Evolutionary conservation across 2,329 filamentous ascomycete genomes (phyloP).

Genomic region (Calonectria multiphialidica): DNA sequence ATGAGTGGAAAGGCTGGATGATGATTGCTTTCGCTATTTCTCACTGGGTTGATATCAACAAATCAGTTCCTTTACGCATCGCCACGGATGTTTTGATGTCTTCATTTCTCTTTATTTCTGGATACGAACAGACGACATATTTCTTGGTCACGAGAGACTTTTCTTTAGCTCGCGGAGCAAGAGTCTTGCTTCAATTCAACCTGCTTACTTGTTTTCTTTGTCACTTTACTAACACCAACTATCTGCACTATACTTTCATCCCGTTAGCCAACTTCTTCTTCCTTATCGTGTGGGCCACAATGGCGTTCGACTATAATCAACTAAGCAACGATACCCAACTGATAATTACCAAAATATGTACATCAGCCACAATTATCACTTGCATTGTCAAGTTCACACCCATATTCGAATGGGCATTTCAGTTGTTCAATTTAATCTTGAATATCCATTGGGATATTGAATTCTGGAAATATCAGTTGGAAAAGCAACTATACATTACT

Average conservation of each 20-base stretch:
- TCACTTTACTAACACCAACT: slow-evolving; percentile 68
- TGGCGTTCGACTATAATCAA: slow-evolving; percentile 53
- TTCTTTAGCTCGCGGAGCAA: slow-evolving; percentile 63
- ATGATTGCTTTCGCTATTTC: slow-evolving; percentile 66
- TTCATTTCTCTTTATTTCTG: slow-evolving; percentile 72
- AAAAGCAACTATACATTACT: slow-evolving; percentile 66
- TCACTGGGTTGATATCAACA: slow-evolving; percentile 63
- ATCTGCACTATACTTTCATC: slow-evolving; percentile 66
- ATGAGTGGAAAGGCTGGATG: slow-evolving; percentile 78
- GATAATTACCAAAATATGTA: slow-evolving; percentile 61
- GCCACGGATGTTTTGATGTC: slow-evolving; percentile 66
- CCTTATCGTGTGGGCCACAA: slow-evolving; percentile 65
- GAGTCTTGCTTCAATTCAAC: slow-evolving; percentile 70
- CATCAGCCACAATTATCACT: slow-evolving; percentile 56
- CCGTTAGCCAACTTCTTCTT: slow-evolving; percentile 73
- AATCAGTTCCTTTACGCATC: slow-evolving; percentile 60
- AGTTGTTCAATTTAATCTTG: slow-evolving; percentile 53
- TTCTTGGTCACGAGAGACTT: slow-evolving; percentile 69
- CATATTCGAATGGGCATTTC: slow-evolving; percentile 33
- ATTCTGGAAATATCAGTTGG: slow-evolving; percentile 63
- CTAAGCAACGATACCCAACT: slow-evolving; percentile 58
- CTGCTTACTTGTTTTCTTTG: slow-evolving; percentile 65
- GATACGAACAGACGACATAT: slow-evolving; percentile 71
- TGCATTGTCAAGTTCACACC: slow-evolving; percentile 33
- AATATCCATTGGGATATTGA: slow-evolving; percentile 60